Conservation (phyloP, 2,329 filamentous ascomycete species). For the Cercospora sp. region DNA sequence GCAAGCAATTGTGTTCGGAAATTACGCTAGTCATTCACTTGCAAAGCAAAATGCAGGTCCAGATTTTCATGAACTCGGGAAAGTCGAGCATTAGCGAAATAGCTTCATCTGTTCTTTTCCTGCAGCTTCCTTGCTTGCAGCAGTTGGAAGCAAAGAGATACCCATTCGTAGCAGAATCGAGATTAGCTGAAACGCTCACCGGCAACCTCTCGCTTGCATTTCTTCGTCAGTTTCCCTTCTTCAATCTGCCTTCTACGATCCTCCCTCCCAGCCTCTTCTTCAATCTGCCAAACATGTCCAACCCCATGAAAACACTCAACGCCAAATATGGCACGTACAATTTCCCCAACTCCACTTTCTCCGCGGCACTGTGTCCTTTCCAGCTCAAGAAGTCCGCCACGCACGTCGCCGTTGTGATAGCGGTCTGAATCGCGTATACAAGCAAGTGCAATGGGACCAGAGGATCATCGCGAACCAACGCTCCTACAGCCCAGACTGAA, state of each 20-base stretch:
- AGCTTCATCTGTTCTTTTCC: neutral
- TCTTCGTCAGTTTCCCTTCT: constrained; percentile 14
- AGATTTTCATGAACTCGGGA: neutral
- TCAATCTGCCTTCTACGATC: constrained; percentile 10
- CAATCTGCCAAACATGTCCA: constrained; percentile 42
- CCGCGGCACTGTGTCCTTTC: constrained; percentile 45
- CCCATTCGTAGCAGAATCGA: neutral
- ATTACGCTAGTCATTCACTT: neutral
- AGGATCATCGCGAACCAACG: constrained; percentile 55
- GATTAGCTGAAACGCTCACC: neutral
- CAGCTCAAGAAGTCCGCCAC: constrained; percentile 62
- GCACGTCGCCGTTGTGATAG: constrained; percentile 63
- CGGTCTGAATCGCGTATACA: constrained; percentile 59
- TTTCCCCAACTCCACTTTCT: constrained; percentile 53
- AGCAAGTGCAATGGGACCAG: constrained; percentile 61
- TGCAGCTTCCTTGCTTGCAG: neutral
- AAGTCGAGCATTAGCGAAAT: neutral
- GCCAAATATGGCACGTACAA: constrained; percentile 60
- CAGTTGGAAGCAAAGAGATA: neutral
- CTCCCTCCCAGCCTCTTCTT: constrained; percentile 11
- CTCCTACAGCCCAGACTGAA: constrained; percentile 60
- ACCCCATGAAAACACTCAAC: constrained; percentile 52
- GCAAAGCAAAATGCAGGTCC: neutral
- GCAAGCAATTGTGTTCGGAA: neutral
- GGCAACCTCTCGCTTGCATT: neutral